Percentiles rank a stretch among this genome's conserved stretches.
Evolutionary conservation across 2,329 filamentous ascomycete genomes (phyloP).

Genomic region (Colletotrichum sp.): DNA sequence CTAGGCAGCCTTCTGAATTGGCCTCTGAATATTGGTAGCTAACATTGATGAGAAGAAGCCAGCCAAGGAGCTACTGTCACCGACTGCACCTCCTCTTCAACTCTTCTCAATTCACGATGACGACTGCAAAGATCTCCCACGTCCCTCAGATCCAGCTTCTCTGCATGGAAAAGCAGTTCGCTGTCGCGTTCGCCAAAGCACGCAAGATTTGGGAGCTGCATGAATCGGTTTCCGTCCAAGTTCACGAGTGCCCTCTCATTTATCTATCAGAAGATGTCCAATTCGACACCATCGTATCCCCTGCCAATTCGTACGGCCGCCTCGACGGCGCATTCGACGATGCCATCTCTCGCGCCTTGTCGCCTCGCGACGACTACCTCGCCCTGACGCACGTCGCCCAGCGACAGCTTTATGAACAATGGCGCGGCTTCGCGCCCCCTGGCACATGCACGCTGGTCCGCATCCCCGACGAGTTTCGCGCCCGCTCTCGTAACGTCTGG

Average conservation of each 20-base stretch:
- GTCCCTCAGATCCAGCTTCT: slow-evolving; percentile 46
- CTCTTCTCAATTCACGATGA: not conserved
- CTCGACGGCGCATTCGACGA: slow-evolving; percentile 62
- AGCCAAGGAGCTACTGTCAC: not conserved
- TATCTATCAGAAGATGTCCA: slow-evolving; percentile 35
- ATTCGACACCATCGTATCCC: slow-evolving; percentile 58
- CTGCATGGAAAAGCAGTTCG: slow-evolving; percentile 42
- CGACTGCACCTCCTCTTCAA: not conserved
- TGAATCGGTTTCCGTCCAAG: slow-evolving; percentile 31
- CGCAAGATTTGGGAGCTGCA: slow-evolving; percentile 34
- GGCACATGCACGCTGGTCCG: slow-evolving; percentile 54
- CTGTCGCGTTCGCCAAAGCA: slow-evolving; percentile 44
- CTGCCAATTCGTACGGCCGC: slow-evolving; percentile 58
- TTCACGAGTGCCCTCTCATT: slow-evolving; percentile 44
- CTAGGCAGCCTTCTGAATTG: not conserved
- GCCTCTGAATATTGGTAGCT: not conserved
- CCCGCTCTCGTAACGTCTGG: slow-evolving; percentile 39
- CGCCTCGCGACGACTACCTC: slow-evolving; percentile 47
- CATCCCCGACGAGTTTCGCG: slow-evolving; percentile 42
- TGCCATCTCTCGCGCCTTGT: slow-evolving; percentile 55
- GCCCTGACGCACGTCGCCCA: slow-evolving; percentile 53
- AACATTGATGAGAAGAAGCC: not conserved
- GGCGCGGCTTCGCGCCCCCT: slow-evolving; percentile 55
- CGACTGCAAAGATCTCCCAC: not conserved
- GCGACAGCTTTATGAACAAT: slow-evolving; percentile 46